Percentiles rank a stretch among this genome's conserved stretches.
These are phyloP conservation scores for Pseudoperonospora humuli DNA, from an alignment of 352 stramenopile species.

Conservation along the genomic window DNA sequence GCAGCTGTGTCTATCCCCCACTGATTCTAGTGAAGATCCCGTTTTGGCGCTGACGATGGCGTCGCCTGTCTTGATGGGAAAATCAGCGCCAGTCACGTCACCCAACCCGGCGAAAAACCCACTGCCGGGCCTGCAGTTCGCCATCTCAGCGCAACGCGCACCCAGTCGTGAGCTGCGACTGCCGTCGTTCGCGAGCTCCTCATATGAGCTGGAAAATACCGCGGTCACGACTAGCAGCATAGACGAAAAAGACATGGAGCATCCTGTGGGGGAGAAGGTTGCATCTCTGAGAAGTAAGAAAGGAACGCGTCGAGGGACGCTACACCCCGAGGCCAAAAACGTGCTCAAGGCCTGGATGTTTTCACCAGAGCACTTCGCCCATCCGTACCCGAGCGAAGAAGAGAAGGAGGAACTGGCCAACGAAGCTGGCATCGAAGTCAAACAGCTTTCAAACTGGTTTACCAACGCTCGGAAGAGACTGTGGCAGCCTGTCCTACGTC, in stretches of 20 bases:
- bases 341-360: conserved; percentile 88
- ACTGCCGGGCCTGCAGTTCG: conserved; percentile 55
- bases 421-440: conserved; percentile 80
- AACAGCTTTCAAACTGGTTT: conserved; percentile 88
- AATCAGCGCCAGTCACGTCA: conserved; percentile 28
- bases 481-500: conserved; percentile 78
- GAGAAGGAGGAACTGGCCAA: conserved; percentile 79
- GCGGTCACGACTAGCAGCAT: conserved; percentile 15
- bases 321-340: conserved; percentile 81
- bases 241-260: conserved; percentile 20
- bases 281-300: conserved; percentile 52
- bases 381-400: conserved; percentile 83
- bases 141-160: conserved; percentile 41
- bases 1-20: conserved; percentile 23
- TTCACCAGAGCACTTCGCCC: conserved; percentile 79
- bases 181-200: conserved; percentile 39
- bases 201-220: conserved; percentile 27
- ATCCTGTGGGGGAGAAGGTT: conserved; percentile 8
- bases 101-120: conserved; percentile 42
- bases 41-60: background rate
- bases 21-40: conserved; percentile 21
- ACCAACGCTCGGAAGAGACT: conserved; percentile 84
- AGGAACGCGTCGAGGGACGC: conserved; percentile 66
- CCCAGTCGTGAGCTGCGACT: conserved; percentile 38
- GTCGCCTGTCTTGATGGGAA: conserved; percentile 32